Evolutionary conservation across 2,329 filamentous ascomycete species (phyloP), one percentile per base, ranked within the genome.

Genomic region (Fusarium nygamai): DNA sequence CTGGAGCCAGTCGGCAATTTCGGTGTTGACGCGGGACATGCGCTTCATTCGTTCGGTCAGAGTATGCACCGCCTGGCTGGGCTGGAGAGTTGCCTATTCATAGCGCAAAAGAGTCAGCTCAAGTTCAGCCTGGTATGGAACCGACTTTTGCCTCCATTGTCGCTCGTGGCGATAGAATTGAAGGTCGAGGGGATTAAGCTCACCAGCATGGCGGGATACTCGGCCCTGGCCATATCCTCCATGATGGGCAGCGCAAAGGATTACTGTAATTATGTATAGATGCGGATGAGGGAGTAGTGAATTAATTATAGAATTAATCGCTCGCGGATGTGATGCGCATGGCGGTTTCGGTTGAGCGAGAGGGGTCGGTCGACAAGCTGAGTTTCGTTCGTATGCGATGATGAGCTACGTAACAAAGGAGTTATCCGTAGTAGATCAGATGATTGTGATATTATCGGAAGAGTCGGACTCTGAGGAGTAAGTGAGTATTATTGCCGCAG

Each of bases 1-100:
- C 92, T 96, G 93, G 72, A 99, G 89, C 94, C 96, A 99, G 85
- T 98, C 96, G 82, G 96, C 96, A 80, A 99, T 94, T 81, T 98
- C 94, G 77, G 87, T 85, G 84, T 99, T 98, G 85, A 97, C 86
- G 83, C 92, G 94, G 79, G 89, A 90, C 81, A 98, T 96, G 83
- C 94, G 90, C 83, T 93, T 93, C 78, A 98, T 90, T 80, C 96
- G 94, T 78, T 98, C 95, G 83, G 92, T 93, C 78, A 98, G 89
- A 68, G 94, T 89, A 62, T 90, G 88, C 44, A 95, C 93, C 69
- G 96, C 95, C 85, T 96, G 94, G 76, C 85, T 85, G 33, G 96
- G 96, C 83, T 94, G 91, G 79, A 99, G 88, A 79, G 90, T 90
- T 76, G 92, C 92, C 96, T 98, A 68, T 63, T 36, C 78, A 54